Evolutionary conservation across 306 rosid species (phyloP), one percentile per base, ranked within the genome.

Genomic region (Rosa persica): DNA sequence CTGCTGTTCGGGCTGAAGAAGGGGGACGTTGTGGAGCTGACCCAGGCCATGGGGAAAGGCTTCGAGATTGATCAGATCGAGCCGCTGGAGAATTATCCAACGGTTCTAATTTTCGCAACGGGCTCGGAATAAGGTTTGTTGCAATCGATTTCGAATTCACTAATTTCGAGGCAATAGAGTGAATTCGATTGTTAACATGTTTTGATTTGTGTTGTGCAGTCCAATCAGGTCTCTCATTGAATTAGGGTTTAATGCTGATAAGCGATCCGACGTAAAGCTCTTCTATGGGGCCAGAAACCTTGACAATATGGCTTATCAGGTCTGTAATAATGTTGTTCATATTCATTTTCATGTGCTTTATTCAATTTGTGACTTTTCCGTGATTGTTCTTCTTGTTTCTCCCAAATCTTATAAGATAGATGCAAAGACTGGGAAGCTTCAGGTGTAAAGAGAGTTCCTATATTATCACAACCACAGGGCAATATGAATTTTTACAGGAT

Each of bases 121-220:
- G 98, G 99, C 85, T 93, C 97, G 99, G 92, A 86, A 95, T 95
- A 75, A 93, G 99, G 99, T 91, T 23, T 25, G 78, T 76, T 17
- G 0, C n/a, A n/a, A n/a, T n/a, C n/a, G n/a, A n/a, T n/a, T n/a
- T n/a, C n/a, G n/a, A n/a, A n/a, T 3, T 52, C 6, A 12, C 16
- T 1, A 47, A 3, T 54, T 42, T 12, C 10, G 73, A 67, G 4
- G 17, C 51, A 67, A 19, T 69, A 16, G 11, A 48, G 3, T 71
- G 15, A 12, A 2, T 27, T 48, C 47, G 27, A 48, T 7, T 30
- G 16, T 3, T 46, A 30, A 30, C 34, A 30, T 30, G 34, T 69
- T 25, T 51, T 15, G n/a, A 51, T 51, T 51, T 13, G 16, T 9
- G 52, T 8, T 49, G 58, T 76, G 79, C 92, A 94, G 97, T 82